Evolutionary conservation across 148 eudicot genomes (phyloP).

Genomic region (Nepenthes mirabilis): DNA sequence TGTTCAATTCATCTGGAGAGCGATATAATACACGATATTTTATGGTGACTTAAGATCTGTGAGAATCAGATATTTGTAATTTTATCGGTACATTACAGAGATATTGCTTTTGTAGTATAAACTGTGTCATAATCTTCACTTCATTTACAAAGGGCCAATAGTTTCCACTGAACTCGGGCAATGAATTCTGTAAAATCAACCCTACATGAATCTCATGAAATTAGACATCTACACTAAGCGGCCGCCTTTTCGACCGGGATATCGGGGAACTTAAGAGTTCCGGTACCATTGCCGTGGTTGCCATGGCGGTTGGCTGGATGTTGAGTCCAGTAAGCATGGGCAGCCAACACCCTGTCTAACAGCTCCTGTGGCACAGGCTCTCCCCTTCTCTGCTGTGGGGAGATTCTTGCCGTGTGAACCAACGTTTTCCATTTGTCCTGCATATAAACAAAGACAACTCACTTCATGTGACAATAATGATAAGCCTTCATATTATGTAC

Average conservation of each 20-base stretch:
- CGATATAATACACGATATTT: no score
- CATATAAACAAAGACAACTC: slow-evolving; percentile 15
- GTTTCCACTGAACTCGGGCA: no score
- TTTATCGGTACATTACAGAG: no score
- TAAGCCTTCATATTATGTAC: slow-evolving; percentile 3
- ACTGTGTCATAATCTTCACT: no score
- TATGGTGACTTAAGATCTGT: no score
- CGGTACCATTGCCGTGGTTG: slow-evolving; percentile 21
- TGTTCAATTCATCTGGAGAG: no score
- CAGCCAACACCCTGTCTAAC: slow-evolving; percentile 70
- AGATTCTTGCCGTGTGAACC: slow-evolving; percentile 93
- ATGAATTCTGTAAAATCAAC: no score
- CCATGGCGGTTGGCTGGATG: slow-evolving; percentile 77
- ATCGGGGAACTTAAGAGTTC: neutral
- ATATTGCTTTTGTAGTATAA: no score
- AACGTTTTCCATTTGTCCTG: slow-evolving; percentile 99
- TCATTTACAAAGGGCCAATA: no score
- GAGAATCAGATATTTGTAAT: no score
- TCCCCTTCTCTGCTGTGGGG: slow-evolving; percentile 96
- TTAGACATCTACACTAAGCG: neutral
- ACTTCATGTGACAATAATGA: slow-evolving; percentile 16
- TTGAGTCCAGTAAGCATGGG: slow-evolving; percentile 87
- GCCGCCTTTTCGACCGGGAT: neutral
- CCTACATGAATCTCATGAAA: no score
- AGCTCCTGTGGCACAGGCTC: slow-evolving; percentile 96